Conservation (phyloP, 257 asterid species). For the Scutellaria galericulata region DNA sequence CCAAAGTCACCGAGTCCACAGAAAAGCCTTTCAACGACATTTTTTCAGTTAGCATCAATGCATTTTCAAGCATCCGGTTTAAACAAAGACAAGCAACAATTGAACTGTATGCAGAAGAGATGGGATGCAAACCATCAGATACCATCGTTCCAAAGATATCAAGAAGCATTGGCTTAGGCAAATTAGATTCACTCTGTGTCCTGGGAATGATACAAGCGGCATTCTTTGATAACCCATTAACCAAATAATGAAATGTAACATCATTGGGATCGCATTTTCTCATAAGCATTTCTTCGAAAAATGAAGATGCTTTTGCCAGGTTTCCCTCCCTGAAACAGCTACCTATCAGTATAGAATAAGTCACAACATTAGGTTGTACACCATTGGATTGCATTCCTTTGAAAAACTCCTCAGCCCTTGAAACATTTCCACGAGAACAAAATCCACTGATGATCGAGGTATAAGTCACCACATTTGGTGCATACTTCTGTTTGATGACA, state of each 20-base stretch:
- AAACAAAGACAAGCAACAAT: constrained; percentile 73
- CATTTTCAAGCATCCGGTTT: constrained; percentile 61
- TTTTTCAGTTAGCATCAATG: constrained; percentile 57
- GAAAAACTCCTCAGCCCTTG: constrained; percentile 62
- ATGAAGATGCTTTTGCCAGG: constrained; percentile 62
- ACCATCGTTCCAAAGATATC: constrained; percentile 54
- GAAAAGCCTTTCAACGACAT: constrained; percentile 54
- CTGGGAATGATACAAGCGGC: constrained; percentile 25
- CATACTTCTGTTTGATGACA: constrained; percentile 51
- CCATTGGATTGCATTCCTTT: constrained; percentile 59
- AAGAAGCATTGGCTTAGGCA: constrained; percentile 56
- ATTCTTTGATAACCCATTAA: constrained; percentile 67
- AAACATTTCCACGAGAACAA: constrained; percentile 57
- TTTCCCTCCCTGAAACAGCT: constrained; percentile 72
- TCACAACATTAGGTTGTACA: constrained; percentile 80
- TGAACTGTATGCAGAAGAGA: constrained; percentile 72
- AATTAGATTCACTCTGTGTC: constrained; percentile 30
- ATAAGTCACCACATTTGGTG: constrained; percentile 68
- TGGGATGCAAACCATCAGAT: constrained; percentile 64
- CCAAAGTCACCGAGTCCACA: constrained; percentile 59
- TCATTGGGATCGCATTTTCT: constrained; percentile 77
- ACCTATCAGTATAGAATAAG: constrained; percentile 77
- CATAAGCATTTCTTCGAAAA: constrained; percentile 78
- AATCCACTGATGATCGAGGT: constrained; percentile 81
- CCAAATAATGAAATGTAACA: constrained; percentile 75